Evolutionary conservation across 2,329 filamentous ascomycete genomes (phyloP).

Genomic region (Botrytis elliptica): DNA sequence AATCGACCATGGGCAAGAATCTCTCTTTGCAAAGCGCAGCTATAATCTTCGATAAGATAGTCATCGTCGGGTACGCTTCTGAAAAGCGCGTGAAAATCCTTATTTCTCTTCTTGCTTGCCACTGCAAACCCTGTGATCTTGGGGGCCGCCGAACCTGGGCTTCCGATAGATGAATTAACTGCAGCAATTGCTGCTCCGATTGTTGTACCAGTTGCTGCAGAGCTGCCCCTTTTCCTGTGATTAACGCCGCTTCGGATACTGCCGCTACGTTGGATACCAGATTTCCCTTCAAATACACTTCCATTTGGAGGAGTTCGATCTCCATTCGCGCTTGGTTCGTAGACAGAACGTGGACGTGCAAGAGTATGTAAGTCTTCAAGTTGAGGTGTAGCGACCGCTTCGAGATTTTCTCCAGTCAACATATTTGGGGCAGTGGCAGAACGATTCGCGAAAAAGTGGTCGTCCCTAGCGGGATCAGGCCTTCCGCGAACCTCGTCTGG

Average conservation of each 20-base stretch:
- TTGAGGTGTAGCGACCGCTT: conserved; percentile 26
- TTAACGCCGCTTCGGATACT: conserved; percentile 65
- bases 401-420: conserved; percentile 27
- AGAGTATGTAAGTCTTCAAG: conserved; percentile 33
- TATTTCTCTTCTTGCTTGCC: conserved; percentile 91
- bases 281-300: conserved; percentile 64
- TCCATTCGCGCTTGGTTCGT: conserved; percentile 50
- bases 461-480: conserved; percentile 30
- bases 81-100: conserved; percentile 91
- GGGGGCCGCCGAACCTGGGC: conserved; percentile 60
- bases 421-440: conserved; percentile 12
- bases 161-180: conserved; percentile 67
- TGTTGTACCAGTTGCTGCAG: conserved; percentile 57
- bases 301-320: conserved; percentile 66
- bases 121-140: conserved; percentile 94
- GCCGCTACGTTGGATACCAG: conserved; percentile 51
- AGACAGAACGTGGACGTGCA: conserved; percentile 48
- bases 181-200: conserved; percentile 71
- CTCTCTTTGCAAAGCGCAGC: conserved; percentile 91
- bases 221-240: conserved; percentile 73
- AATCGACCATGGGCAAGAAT: conserved; percentile 91
- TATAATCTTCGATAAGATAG: conserved; percentile 97
- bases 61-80: conserved; percentile 97
- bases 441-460: conserved; percentile 26
- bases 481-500: conserved; percentile 42